Conservation (phyloP, 176 grass and related monocot species). For the Rhipidocladum racemiflorum region DNA sequence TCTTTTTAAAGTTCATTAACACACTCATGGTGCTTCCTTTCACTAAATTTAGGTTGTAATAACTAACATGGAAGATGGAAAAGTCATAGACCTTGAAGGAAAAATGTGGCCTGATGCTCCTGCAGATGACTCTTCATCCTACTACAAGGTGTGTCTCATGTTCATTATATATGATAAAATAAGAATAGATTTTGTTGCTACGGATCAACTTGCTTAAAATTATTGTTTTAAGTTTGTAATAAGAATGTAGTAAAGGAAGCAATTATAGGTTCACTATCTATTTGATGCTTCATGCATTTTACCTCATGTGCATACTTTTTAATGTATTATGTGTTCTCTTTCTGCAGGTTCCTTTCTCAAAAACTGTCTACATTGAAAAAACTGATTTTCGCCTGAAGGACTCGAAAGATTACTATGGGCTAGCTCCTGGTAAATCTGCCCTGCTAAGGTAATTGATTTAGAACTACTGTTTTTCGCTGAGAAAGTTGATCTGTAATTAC, state of each 20-base stretch:
- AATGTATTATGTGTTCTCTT: background rate
- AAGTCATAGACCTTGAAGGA: slow-evolving; percentile 79
- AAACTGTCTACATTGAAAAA: slow-evolving; percentile 69
- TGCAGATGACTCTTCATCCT: slow-evolving; percentile 69
- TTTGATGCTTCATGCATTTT: background rate
- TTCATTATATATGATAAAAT: slow-evolving; percentile 5
- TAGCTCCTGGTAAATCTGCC: slow-evolving; percentile 89
- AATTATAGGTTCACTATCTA: background rate
- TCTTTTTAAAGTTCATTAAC: slow-evolving; percentile 20
- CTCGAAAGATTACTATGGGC: slow-evolving; percentile 95
- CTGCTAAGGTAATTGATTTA: slow-evolving; percentile 65
- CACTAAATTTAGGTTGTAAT: slow-evolving; percentile 72
- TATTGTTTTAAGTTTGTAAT: background rate
- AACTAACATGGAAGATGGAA: slow-evolving; percentile 82
- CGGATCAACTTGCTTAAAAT: background rate
- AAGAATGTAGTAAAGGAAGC: background rate
- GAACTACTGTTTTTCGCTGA: slow-evolving; percentile 14
- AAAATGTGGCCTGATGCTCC: slow-evolving; percentile 98
- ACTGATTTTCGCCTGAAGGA: slow-evolving; percentile 94
- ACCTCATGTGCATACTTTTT: background rate
- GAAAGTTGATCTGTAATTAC: slow-evolving; percentile 28
- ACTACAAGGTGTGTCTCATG: slow-evolving; percentile 69
- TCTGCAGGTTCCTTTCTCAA: slow-evolving; percentile 74
- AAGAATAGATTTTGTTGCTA: background rate
- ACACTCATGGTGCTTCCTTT: background rate